A percentile compares a stretch with the other conserved stretches of the same genome.
Conservation (phyloP, 129 eudicot species). For the Gnaphalium uliginosum region DNA sequence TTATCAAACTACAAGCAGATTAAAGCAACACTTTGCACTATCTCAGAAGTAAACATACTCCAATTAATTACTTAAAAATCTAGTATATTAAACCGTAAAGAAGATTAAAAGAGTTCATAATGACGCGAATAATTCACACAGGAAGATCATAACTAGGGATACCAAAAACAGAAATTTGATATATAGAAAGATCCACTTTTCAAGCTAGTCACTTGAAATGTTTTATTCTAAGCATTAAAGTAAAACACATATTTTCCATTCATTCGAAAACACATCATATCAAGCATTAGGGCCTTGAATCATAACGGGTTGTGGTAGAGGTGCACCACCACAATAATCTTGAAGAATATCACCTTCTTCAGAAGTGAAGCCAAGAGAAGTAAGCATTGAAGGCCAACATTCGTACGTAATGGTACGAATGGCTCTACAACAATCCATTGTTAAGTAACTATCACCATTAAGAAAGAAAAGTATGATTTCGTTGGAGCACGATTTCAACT, state of each 20-base stretch:
- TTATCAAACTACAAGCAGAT: too few species aligned
- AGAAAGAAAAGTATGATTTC: conserved; percentile 65
- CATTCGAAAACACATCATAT: conserved; percentile 11
- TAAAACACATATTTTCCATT: not conserved
- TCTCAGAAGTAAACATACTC: too few species aligned
- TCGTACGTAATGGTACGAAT: conserved; percentile 46
- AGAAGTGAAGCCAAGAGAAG: conserved; percentile 56
- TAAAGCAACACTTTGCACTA: too few species aligned
- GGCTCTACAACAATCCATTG: conserved; percentile 60
- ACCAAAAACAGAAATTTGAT: not conserved
- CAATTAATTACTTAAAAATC: too few species aligned
- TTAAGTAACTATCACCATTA: conserved; percentile 68
- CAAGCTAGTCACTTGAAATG: not conserved
- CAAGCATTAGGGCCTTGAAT: conserved; percentile 16
- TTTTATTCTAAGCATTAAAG: conserved; percentile 17
- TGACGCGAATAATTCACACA: too few species aligned
- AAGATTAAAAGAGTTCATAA: too few species aligned
- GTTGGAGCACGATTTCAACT: conserved; percentile 59
- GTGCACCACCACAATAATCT: conserved; percentile 56
- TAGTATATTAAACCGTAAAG: too few species aligned
- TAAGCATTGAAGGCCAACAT: conserved; percentile 79
- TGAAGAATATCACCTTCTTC: conserved; percentile 55
- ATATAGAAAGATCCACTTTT: not conserved
- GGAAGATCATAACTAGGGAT: not conserved
- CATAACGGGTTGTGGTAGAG: conserved; percentile 30